phyloP scores from a whole-genome alignment of 805 yeast species.

The Pichia exigua region DNA sequence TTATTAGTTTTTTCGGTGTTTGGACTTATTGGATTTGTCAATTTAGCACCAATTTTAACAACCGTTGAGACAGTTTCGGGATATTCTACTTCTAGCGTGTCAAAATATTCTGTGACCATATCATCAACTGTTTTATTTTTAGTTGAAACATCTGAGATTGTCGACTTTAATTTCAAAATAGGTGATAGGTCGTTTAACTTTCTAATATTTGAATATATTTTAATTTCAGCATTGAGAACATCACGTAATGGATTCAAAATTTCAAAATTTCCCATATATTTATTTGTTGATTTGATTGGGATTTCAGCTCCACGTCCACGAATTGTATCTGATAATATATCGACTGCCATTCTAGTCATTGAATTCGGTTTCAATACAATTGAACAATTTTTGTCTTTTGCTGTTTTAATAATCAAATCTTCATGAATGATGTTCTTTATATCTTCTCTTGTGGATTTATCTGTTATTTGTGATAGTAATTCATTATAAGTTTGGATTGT shows the following conservation, averaged over 20 bases:
- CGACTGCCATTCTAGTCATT: constrained; percentile 78
- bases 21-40: constrained; percentile 36
- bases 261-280: constrained; percentile 23
- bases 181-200: constrained; percentile 31
- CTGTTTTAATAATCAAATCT: constrained; percentile 40
- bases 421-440: constrained; percentile 39
- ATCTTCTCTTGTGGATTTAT: constrained; percentile 63
- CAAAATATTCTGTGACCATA: constrained; percentile 65
- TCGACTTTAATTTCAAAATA: background rate
- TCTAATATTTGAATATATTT: constrained; percentile 41
- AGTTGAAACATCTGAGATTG: constrained; percentile 32
- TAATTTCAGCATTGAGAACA: constrained; percentile 59
- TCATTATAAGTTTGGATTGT: constrained; percentile 21
- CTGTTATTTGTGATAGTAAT: constrained; percentile 34
- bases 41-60: constrained; percentile 77
- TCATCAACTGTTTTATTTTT: constrained; percentile 79
- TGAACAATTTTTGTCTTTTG: constrained; percentile 37
- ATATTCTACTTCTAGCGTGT: constrained; percentile 63
- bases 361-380: constrained; percentile 68
- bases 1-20: constrained; percentile 20
- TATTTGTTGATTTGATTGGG: constrained; percentile 26
- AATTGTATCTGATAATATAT: constrained; percentile 69
- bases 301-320: constrained; percentile 79
- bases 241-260: constrained; percentile 70
- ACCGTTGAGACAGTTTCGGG: constrained; percentile 91